Evolutionary conservation across 345 rosid genomes (phyloP), one percentile per base, ranked within the genome.

Genomic region (Garcia nutans): DNA sequence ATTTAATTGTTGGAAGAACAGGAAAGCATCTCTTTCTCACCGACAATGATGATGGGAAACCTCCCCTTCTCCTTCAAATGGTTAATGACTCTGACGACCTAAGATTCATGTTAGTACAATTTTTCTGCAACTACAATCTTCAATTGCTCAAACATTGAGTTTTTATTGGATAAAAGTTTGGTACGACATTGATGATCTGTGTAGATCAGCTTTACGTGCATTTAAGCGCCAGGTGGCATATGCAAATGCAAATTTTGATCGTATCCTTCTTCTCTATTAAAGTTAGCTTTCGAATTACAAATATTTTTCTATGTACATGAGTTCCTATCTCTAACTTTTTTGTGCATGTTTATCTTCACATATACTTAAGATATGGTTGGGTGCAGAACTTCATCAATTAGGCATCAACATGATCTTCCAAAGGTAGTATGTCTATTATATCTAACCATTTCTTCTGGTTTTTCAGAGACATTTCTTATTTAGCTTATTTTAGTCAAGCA

Each of bases 11-110:
- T 78, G 99, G 98, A 77, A 90, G 90, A 84, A 88, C 99, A 3
- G 97, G 99, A 17, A 94, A 88, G 79, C 98, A 92, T 87, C 89
- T 94, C 49, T 94, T 94, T 82, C 91, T 94, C 44, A 93, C 93
- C 28, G 98, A 95, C 72, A 80, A 63, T 24, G 96, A 91, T 76
- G 88, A 84, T 78, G 96, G 90, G 61, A 87, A 85, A 57, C 90
- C 88, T 73, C 99, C 97, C 17, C 99, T 93, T 83, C 97, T 95
- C 70, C 93, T 91, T 79, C 89, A 88, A 83, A 90, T 95, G 99
- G 89, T 87, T 72, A 83, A 89, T 67, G 97, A 95, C 78, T 84
- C 86, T 72, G 87, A 80, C 74, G 87, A 89, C 71, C 64, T 91
- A 8, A 90, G 84, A 80, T 95, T 93, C 90, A 87, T 95, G 99